These are phyloP conservation scores for Cordyceps cicadae DNA, from an alignment of 2,329 filamentous ascomycete species.

Conservation along the genomic window DNA sequence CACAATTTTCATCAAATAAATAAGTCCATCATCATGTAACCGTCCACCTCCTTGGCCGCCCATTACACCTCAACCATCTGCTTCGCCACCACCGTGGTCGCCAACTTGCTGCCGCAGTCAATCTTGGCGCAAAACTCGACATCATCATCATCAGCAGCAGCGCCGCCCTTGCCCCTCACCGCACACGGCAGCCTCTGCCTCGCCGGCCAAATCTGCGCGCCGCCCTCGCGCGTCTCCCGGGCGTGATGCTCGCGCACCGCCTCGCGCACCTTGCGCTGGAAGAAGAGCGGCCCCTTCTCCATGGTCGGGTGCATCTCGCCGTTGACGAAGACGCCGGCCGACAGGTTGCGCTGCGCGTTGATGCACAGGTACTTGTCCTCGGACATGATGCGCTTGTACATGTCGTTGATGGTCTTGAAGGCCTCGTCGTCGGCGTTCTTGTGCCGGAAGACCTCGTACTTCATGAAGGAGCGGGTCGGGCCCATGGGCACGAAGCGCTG, in stretches of 20 bases:
- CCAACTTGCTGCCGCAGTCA: conserved; percentile 23
- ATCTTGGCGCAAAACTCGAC: conserved; percentile 27
- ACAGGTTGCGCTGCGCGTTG: conserved; percentile 51
- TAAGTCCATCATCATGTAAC: not conserved
- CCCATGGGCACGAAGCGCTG: conserved; percentile 52
- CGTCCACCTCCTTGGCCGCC: too few relatives aligned
- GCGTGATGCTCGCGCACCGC: conserved; percentile 38
- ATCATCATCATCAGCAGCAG: conserved; percentile 23
- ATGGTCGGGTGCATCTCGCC: conserved; percentile 54
- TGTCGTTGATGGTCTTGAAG: conserved; percentile 47
- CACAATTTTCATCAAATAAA: not conserved
- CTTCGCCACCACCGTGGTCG: conserved; percentile 7
- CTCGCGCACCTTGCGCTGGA: conserved; percentile 44
- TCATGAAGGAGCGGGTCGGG: conserved; percentile 44
- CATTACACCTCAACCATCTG: conserved; percentile 19
- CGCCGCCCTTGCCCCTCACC: not conserved
- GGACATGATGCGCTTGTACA: conserved; percentile 56
- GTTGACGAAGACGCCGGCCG: conserved; percentile 52
- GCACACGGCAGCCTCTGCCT: conserved; percentile 25
- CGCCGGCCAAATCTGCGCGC: conserved; percentile 45
- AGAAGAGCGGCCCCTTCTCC: conserved; percentile 51
- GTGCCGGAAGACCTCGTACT: conserved; percentile 56
- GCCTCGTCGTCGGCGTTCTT: conserved; percentile 50
- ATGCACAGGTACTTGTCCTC: conserved; percentile 58
- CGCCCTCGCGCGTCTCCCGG: conserved; percentile 32